Evolutionary conservation across 305 asterid genomes (phyloP).

Genomic region (Fraxinus velutina): DNA sequence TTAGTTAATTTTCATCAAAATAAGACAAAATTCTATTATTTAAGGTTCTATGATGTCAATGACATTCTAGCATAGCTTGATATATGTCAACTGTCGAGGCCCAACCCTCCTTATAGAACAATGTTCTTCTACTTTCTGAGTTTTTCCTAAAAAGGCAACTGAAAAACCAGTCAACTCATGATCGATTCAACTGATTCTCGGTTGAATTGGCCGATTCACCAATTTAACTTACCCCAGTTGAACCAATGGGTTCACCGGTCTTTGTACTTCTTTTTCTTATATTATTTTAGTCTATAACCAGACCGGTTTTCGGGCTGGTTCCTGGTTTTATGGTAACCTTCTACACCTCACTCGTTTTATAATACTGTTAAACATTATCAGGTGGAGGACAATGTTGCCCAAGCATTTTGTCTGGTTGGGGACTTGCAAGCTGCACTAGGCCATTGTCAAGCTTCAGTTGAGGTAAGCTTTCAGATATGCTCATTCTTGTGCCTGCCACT

Average conservation of each 20-base stretch:
- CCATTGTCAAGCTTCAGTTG: slow-evolving; percentile 73
- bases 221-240: background rate
- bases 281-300: background rate
- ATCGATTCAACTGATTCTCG: background rate
- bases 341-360: background rate
- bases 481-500: background rate
- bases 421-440: slow-evolving; percentile 55
- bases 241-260: background rate
- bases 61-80: background rate
- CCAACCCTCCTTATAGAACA: background rate
- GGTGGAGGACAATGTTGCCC: slow-evolving; percentile 80
- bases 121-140: background rate
- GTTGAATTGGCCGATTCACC: background rate
- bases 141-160: background rate
- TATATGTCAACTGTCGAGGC: background rate
- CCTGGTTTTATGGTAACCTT: background rate
- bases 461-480: slow-evolving; percentile 40
- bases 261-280: background rate
- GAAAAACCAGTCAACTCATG: background rate
- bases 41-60: background rate
- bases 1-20: background rate
- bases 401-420: slow-evolving; percentile 67
- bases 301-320: background rate
- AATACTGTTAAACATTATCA: slow-evolving; percentile 23
- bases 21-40: background rate